Base-by-base conservation (phyloP, 2,329 filamentous ascomycete genomes). In the Xylaria sp. region DNA sequence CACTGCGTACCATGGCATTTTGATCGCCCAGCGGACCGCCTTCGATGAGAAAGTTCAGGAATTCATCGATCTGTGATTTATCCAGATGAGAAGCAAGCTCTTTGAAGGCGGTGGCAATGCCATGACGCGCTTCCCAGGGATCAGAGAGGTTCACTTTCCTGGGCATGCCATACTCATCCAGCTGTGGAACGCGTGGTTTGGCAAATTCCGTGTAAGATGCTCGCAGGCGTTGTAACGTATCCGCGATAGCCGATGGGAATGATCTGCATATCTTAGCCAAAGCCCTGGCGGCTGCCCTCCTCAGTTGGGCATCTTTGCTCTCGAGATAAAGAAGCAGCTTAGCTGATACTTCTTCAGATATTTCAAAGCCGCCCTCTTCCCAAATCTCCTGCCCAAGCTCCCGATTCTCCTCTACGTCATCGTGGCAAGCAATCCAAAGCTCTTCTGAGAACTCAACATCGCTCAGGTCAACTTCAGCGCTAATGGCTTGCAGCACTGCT, bases 91-190 rank as follows among this genome's bases (percentile, higher is more conserved):
- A 82, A 1, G 93, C 90, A 72, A 99, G 87, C 75, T 96, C 92
- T 79, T 90, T 93, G 82, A 97, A 97, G 2, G 94, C 91, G 25
- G 94, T 86, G 9, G 94, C 95, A 75, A 98, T 91, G 64, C 96
- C 96, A 76, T 97, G 94, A 73, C 97, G 89, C 13, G 89, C 89
- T 79, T 98, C 94, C 95, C 95, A 99, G 1, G 91, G 92, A 80
- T 99, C 96, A 5, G 92, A 88, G 12, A 94, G 84, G 73, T 98
- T 93, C 78, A 91, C 90, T 82, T 97, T 98, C 76, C 90, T 91
- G 2, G 94, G 92, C 92, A 99, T 97, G 63, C 97, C 96, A 78
- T 94, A 98, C 72, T 95, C 92, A 78, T 99, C 95, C 48, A 95
- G 90, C 75, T 95, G 90, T 12, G 94, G 93, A 56, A 92, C 88